phyloP scores from a whole-genome alignment of 176 grass and related monocot species.

The Eleusine indica region DNA sequence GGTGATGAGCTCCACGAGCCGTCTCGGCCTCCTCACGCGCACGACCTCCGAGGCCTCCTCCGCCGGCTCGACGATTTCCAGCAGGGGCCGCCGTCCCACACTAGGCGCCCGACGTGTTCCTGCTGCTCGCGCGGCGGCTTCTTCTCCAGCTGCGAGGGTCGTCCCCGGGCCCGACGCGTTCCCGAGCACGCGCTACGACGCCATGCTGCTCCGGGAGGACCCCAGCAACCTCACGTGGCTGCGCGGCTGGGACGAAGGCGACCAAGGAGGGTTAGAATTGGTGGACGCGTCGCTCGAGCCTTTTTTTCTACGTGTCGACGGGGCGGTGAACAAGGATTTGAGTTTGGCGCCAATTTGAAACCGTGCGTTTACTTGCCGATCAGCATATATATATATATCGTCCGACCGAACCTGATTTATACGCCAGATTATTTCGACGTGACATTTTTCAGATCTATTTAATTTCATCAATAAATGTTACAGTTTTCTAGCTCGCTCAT shows the following conservation, averaged over 20 bases:
- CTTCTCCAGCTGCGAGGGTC: neutral
- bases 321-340: slow-evolving; percentile 2
- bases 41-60: neutral
- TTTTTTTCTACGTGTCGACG: neutral
- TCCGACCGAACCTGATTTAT: too few relatives aligned
- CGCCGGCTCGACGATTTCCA: neutral
- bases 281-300: slow-evolving; percentile 31
- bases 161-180: slow-evolving; percentile 27
- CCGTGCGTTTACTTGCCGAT: too few relatives aligned
- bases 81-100: neutral
- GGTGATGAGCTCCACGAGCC: slow-evolving; percentile 3
- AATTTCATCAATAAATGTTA: too few relatives aligned
- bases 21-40: neutral
- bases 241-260: neutral
- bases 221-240: slow-evolving; percentile 56
- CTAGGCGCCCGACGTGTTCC: neutral
- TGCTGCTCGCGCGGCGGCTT: neutral
- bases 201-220: slow-evolving; percentile 58
- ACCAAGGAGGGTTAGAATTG: neutral
- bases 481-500: too few relatives aligned
- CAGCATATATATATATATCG: too few relatives aligned
- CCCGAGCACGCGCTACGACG: slow-evolving; percentile 50
- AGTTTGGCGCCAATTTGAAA: slow-evolving; percentile 9
- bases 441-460: too few relatives aligned
- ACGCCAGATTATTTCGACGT: too few relatives aligned